Conservation (phyloP, 495 filamentous ascomycete species). For the Parathielavia hyrcaniae region DNA sequence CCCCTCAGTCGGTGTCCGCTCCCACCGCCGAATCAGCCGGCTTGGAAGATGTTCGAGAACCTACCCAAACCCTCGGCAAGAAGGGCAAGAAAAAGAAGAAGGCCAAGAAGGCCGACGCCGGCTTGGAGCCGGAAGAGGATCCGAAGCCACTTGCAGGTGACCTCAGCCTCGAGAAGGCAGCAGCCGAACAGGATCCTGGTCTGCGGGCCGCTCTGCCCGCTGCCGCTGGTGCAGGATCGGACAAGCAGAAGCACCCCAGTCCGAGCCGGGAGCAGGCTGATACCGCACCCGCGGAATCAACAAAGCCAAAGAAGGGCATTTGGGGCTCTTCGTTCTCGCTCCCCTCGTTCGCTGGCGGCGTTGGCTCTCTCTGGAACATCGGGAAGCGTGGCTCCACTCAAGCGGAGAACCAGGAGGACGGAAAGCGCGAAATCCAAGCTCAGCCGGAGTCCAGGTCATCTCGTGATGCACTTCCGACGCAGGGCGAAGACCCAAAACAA, state of each 20-base stretch:
- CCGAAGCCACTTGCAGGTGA: not conserved
- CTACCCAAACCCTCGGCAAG: conserved; percentile 18
- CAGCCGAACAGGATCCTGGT: conserved; percentile 5
- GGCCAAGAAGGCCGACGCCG: conserved; percentile 19
- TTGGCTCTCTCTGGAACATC: conserved; percentile 24
- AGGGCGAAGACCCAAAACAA: conserved; percentile 11
- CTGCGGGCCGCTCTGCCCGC: conserved; percentile 5
- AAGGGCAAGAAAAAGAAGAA: conserved; percentile 34
- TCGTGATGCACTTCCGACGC: conserved; percentile 15
- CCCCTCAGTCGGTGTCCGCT: not conserved
- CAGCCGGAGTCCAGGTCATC: not conserved
- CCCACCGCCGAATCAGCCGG: not conserved
- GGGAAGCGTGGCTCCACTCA: conserved; percentile 13
- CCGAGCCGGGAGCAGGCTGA: not conserved
- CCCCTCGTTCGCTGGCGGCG: conserved; percentile 16
- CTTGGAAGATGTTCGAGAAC: not conserved
- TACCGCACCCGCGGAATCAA: not conserved
- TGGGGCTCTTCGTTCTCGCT: conserved; percentile 20
- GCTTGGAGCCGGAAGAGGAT: conserved; percentile 13
- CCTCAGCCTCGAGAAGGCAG: not conserved
- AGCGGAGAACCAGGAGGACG: conserved; percentile 2
- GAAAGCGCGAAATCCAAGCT: not conserved
- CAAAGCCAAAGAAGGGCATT: conserved; percentile 18
- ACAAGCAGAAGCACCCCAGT: not conserved
- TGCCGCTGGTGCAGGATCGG: conserved; percentile 1